A percentile compares a stretch with the other conserved stretches of the same genome.
Evolutionary conservation across 768 basidiomycete genomes (phyloP).

Genomic region (Macrolepiota albuminosa): DNA sequence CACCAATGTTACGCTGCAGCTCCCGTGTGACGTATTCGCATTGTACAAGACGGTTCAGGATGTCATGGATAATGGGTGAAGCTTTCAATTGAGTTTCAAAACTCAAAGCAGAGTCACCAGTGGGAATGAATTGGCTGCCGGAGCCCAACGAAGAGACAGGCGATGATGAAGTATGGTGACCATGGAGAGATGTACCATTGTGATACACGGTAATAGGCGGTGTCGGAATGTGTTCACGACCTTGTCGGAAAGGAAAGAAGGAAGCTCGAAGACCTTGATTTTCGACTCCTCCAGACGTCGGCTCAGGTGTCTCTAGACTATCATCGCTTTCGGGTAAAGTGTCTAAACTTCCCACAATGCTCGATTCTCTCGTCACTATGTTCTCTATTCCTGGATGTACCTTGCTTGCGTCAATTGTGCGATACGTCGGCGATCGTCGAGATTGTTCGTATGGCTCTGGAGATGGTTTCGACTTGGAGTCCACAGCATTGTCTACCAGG

Average conservation of each 20-base stretch:
- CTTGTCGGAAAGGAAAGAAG: conserved; percentile 35
- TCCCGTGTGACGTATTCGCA: conserved; percentile 68
- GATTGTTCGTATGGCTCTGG: conserved; percentile 30
- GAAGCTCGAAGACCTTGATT: conserved; percentile 19
- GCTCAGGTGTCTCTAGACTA: conserved; percentile 31
- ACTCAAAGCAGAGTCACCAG: conserved; percentile 39
- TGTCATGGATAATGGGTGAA: conserved; percentile 71
- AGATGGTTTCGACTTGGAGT: conserved; percentile 31
- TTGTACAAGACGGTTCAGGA: conserved; percentile 68
- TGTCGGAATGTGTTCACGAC: conserved; percentile 36
- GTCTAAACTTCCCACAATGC: conserved; percentile 45
- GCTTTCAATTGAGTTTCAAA: conserved; percentile 74
- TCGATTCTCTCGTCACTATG: conserved; percentile 42
- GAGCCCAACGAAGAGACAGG: conserved; percentile 79
- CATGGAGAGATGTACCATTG: conserved; percentile 37
- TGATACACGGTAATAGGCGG: conserved; percentile 39
- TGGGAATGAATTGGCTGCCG: conserved; percentile 54
- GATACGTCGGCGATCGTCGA: conserved; percentile 43
- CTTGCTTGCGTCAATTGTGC: conserved; percentile 42
- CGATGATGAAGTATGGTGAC: conserved; percentile 56
- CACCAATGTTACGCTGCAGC: conserved; percentile 68
- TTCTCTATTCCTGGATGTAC: conserved; percentile 32
- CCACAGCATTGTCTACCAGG: conserved; percentile 32
- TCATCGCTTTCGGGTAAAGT: conserved; percentile 54
- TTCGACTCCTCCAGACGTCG: conserved; percentile 18